Conservation (phyloP, 23 red algal genomes). For the Gracilaria vermiculophylla region DNA sequence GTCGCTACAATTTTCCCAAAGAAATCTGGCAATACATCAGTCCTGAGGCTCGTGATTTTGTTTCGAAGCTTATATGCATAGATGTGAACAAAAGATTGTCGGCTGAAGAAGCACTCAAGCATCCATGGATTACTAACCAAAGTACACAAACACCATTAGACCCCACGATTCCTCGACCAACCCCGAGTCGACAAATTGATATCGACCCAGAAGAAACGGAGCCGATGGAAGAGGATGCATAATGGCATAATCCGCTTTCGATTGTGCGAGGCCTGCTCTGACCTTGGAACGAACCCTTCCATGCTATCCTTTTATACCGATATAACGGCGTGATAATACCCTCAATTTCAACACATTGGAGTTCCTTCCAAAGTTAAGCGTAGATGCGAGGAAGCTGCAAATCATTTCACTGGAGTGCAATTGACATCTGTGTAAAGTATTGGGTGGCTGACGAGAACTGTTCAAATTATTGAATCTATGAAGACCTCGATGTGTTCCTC, state of each 20-base stretch:
- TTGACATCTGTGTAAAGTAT: neutral
- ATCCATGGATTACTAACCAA: constrained; percentile 84
- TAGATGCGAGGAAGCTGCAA: neutral
- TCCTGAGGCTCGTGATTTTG: constrained; percentile 61
- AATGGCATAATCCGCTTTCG: neutral
- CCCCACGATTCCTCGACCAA: neutral
- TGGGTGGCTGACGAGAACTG: too few relatives aligned
- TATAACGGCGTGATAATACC: too few relatives aligned
- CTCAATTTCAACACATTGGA: neutral
- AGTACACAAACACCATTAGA: neutral
- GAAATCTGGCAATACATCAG: constrained; percentile 64
- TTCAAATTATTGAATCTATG: too few relatives aligned
- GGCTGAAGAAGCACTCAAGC: constrained; percentile 65
- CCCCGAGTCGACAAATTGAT: neutral
- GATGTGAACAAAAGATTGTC: constrained; percentile 64
- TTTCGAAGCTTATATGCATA: constrained; percentile 69
- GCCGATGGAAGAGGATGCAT: neutral
- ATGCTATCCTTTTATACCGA: too few relatives aligned
- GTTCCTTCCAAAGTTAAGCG: too few relatives aligned
- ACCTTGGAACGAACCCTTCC: too few relatives aligned
- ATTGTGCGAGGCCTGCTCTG: neutral
- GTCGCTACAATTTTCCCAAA: constrained; percentile 55
- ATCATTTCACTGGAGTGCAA: neutral
- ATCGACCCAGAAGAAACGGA: neutral
- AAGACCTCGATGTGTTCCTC: too few relatives aligned